Evolutionary conservation across 176 grass and related monocot genomes (phyloP).

Genomic region (Cenchrus americanus): DNA sequence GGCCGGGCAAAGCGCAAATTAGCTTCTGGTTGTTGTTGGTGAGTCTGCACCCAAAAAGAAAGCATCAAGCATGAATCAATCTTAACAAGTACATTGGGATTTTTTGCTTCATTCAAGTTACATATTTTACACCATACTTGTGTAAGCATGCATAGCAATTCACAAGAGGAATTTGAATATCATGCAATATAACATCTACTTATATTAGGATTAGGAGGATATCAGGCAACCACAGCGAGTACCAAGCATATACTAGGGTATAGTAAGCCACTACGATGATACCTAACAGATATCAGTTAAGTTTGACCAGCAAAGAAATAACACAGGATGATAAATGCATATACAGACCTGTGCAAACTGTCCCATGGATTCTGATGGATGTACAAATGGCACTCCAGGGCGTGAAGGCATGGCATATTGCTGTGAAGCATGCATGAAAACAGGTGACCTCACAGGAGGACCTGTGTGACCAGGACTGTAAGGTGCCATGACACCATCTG

Average conservation of each 20-base stretch:
- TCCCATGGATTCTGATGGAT: constrained; percentile 62
- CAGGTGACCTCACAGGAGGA: constrained; percentile 53
- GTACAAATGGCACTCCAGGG: constrained; percentile 62
- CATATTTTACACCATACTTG: not conserved
- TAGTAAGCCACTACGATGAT: constrained; percentile 1
- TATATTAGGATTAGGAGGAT: not conserved
- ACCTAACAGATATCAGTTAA: constrained; percentile 11
- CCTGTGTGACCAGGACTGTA: constrained; percentile 54
- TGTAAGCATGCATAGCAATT: constrained; percentile 1
- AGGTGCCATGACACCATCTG: constrained; percentile 55
- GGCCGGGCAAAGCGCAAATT: constrained; percentile 94
- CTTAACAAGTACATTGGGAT: not conserved
- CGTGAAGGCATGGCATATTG: constrained; percentile 62
- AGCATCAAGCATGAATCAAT: not conserved
- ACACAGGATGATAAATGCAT: not conserved
- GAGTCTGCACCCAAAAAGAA: constrained; percentile 48
- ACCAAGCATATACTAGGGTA: not conserved
- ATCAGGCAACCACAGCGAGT: not conserved
- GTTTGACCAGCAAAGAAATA: not conserved
- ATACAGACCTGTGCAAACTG: constrained; percentile 61
- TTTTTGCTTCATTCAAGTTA: not conserved
- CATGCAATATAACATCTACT: not conserved
- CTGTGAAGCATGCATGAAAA: constrained; percentile 65
- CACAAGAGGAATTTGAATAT: not conserved
- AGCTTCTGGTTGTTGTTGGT: constrained; percentile 82